Base-by-base conservation (phyloP, 306 rosid genomes). In the Trifolium fragiferum region DNA sequence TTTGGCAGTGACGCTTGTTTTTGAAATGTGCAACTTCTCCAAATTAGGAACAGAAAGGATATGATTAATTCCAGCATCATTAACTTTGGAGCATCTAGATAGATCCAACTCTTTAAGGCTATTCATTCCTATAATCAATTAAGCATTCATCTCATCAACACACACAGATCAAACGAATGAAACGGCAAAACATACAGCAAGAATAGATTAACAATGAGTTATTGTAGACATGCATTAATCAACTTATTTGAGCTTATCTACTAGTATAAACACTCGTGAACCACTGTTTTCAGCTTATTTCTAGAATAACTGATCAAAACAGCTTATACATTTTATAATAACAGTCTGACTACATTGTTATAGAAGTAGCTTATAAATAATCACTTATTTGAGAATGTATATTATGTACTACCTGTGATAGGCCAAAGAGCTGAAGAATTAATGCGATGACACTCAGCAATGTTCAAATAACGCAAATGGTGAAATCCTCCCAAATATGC, bases 401-500 rank as follows among this genome's bases (percentile, higher is more conserved):
- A 8, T 0, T 55, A 55, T 12, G 5, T 6, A 79, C 98, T 35
- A 35, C 40, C 98, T 64, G 93, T 54, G 59, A 89, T 61, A 53
- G 98, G 68, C 98, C 98, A 93, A 64, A 93, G 73, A 66, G 91
- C 92, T 37, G 90, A 84, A 82, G 85, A 76, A 4, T 86, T 84
- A 70, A 93, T 73, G 78, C 82, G 86, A 77, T 74, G 88, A 74
- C 95, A 94, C 60, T 84, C 92, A 1, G 96, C 81, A 76, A 84
- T 47, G 33, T 86, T 89, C 78, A 93, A 81, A 14, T 76, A 78
- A 1, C 85, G 82, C 84, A 94, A 69, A 75, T 82, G 74, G 11
- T 80, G 86, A 83, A 83, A 94, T 3, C 90, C 91, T 82, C 98
- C 98, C 41, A 94, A 78, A 77, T 94, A 94, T 1, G 98, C 98